phyloP scores from a whole-genome alignment of 2,329 filamentous ascomycete species.

The Helminthosporium solani region DNA sequence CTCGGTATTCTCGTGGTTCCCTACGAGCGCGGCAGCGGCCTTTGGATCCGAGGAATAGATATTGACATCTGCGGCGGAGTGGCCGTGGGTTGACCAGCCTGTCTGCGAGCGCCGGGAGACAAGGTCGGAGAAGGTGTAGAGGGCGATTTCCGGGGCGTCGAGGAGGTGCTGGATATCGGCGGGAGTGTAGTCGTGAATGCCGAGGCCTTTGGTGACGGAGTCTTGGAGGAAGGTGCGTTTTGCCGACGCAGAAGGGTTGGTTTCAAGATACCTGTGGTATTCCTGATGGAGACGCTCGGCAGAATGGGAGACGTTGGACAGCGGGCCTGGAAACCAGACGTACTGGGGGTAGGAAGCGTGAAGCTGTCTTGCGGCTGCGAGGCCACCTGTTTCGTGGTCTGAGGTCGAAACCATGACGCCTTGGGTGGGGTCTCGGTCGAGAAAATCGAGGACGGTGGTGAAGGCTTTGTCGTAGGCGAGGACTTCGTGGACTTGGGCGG shows the following conservation, averaged over 20 bases:
- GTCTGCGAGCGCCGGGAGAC: constrained; percentile 84
- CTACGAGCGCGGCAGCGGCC: constrained; percentile 63
- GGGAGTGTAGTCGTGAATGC: constrained; percentile 70
- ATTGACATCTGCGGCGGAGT: constrained; percentile 89
- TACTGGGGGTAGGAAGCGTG: constrained; percentile 65
- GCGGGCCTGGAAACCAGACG: constrained; percentile 77
- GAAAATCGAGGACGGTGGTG: constrained; percentile 77
- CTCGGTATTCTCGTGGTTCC: constrained; percentile 95
- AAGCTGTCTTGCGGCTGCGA: constrained; percentile 75
- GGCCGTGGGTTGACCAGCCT: constrained; percentile 93
- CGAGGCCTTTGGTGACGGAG: constrained; percentile 69
- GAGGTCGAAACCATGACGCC: constrained; percentile 86
- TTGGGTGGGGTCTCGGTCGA: constrained; percentile 70
- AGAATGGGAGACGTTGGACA: constrained; percentile 76
- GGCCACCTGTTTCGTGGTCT: constrained; percentile 93
- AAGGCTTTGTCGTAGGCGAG: constrained; percentile 93
- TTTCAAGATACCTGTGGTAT: constrained; percentile 61
- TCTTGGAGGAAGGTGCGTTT: constrained; percentile 63
- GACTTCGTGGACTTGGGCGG: constrained; percentile 71
- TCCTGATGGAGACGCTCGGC: constrained; percentile 68
- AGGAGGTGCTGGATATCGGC: constrained; percentile 70
- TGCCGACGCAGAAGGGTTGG: constrained; percentile 32
- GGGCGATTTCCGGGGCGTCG: constrained; percentile 56
- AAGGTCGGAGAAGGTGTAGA: constrained; percentile 75
- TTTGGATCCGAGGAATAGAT: constrained; percentile 80